Evolutionary conservation across 345 rosid genomes (phyloP), one percentile per base, ranked within the genome.

Genomic region (Camelina laxa): DNA sequence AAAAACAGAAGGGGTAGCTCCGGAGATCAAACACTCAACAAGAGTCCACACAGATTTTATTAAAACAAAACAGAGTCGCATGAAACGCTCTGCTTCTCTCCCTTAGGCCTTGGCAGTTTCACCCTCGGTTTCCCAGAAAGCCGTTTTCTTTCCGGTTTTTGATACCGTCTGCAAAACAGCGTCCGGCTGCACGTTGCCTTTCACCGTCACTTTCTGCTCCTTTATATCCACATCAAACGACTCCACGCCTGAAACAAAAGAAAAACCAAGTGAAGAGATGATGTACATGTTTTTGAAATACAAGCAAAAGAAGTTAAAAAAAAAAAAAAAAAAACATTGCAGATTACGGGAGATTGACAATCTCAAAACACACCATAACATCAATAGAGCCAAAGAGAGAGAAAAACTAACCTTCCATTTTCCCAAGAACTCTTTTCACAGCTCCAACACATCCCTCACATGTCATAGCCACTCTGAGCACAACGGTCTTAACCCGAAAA

Each of bases 181-280:
- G 24, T 89, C 91, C 0, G 91, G 95, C 81, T 87, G 87, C 53
- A 91, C 89, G 12, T 83, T 91, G 57, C 98, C 97, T 82, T 82
- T 88, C 71, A 94, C 98, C 0, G 89, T 94, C 79, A 94, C 98
- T 64, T 88, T 94, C 75, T 94, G 97, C 84, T 89, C 89, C 82
- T 94, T 72, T 84, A 91, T 36, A 75, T 91, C 87, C 45, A 91
- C 81, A 59, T 94, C 93, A 60, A 61, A 94, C 30, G 91, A 81
- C 65, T 91, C 96, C 75, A 94, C 98, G 70, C 97, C 81, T 78
- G 42, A 17, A 47, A 20, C 15, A 47, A 19, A 41, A 1, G 5
- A 27, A 39, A 33, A 65, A 4, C 14, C 33, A 0, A 44, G 42
- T 16, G 6, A 9, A 19, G 55, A 50, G 1, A 19, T 15, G 3